Percentiles rank a stretch among this genome's conserved stretches.
These are phyloP conservation scores for Exophiala dermatitidis DNA, from an alignment of 2,329 filamentous ascomycete species.

Conservation along the genomic window DNA sequence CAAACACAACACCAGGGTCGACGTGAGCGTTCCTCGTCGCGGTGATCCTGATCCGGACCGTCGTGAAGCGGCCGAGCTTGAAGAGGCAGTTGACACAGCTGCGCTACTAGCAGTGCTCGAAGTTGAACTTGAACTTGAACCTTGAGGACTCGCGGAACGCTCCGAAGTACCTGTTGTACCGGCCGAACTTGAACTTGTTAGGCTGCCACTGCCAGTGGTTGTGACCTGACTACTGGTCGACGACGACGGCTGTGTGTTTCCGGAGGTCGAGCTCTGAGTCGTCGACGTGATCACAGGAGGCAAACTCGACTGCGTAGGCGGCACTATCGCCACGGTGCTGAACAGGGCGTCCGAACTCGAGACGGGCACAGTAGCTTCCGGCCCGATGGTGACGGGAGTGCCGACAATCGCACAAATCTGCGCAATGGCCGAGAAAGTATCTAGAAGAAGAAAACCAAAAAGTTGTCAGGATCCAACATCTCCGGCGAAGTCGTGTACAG, in stretches of 20 bases:
- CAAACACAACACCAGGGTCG: conserved; percentile 5
- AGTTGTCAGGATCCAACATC: background rate
- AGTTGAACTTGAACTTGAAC: background rate
- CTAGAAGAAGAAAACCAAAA: conserved; percentile 8
- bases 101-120: background rate
- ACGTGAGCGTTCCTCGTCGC: background rate
- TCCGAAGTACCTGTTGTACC: background rate
- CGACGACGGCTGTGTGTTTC: background rate
- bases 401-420: conserved; percentile 23
- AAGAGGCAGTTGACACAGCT: background rate
- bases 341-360: conserved; percentile 18
- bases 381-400: conserved; percentile 18
- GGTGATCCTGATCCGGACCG: conserved; percentile 1
- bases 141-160: background rate
- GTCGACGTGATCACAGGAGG: conserved; percentile 13
- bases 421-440: conserved; percentile 21
- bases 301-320: conserved; percentile 13
- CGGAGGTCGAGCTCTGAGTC: conserved; percentile 3
- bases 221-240: background rate
- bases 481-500: too few relatives aligned
- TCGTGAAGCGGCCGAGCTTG: background rate
- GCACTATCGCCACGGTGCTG: conserved; percentile 14
- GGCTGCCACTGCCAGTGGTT: background rate
- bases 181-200: background rate
- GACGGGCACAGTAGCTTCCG: conserved; percentile 20